Conservation (phyloP, 1,139 yeast genomes). For the Yamadazyma spencermartinsiae region DNA sequence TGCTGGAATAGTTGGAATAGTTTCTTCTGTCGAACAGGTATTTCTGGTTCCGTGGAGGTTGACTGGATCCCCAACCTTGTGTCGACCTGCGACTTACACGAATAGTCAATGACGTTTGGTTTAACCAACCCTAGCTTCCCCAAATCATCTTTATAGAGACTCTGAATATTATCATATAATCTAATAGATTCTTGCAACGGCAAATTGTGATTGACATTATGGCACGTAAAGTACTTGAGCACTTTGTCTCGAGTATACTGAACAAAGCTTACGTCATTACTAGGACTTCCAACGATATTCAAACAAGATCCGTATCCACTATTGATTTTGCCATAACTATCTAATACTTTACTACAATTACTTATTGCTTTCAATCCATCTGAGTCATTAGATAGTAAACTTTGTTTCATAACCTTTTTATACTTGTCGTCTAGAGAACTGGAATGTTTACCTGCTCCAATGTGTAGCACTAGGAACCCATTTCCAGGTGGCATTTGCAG, state of each 20-base stretch:
- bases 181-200: constrained; percentile 27
- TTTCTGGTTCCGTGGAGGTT: constrained; percentile 3
- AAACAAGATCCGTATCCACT: constrained; percentile 60
- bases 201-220: constrained; percentile 22
- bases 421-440: constrained; percentile 17
- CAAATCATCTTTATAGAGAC: constrained; percentile 12
- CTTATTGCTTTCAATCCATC: constrained; percentile 10
- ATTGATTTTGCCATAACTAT: constrained; percentile 48
- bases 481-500: too few species aligned
- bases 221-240: constrained; percentile 21
- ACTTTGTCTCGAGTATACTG: constrained; percentile 7
- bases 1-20: constrained; percentile 16
- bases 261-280: constrained; percentile 51
- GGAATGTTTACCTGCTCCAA: constrained; percentile 44
- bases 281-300: constrained; percentile 46
- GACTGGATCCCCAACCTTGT: constrained; percentile 7
- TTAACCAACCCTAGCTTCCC: constrained; percentile 23
- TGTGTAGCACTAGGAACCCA: constrained; percentile 27
- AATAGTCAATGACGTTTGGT: constrained; percentile 24
- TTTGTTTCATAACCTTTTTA: constrained; percentile 22
- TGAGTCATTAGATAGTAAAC: constrained; percentile 17
- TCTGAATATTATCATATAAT: constrained; percentile 19
- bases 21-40: constrained; percentile 8
- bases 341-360: constrained; percentile 33
- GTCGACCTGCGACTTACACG: constrained; percentile 10